These are phyloP conservation scores for Przewalskia tangutica DNA, from an alignment of 257 asterid genomes.

Conservation along the genomic window DNA sequence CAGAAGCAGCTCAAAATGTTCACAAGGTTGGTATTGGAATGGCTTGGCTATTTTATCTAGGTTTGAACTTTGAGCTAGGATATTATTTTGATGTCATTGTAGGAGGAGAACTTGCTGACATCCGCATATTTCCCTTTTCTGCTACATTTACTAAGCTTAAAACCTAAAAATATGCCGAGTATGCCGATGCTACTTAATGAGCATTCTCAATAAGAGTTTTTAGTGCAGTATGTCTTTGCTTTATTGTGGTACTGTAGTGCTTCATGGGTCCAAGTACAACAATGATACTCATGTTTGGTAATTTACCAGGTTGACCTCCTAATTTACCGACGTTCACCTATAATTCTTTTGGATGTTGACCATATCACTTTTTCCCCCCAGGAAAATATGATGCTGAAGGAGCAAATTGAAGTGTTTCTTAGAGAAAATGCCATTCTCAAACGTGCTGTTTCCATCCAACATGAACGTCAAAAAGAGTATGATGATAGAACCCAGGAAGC, in stretches of 20 bases:
- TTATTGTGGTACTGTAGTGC: not conserved
- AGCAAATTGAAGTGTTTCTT: constrained; percentile 46
- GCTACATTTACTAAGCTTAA: not conserved
- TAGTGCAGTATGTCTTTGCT: not conserved
- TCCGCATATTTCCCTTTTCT: not conserved
- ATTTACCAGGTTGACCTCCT: not conserved
- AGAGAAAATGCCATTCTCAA: constrained; percentile 60
- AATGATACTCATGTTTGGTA: not conserved
- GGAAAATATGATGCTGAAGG: constrained; percentile 70
- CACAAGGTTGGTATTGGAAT: constrained; percentile 41
- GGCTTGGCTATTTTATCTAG: not conserved
- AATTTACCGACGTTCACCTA: not conserved
- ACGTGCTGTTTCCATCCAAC: constrained; percentile 76
- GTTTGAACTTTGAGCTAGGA: not conserved
- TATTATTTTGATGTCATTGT: not conserved
- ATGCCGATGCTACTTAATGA: not conserved
- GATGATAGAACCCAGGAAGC: constrained; percentile 64
- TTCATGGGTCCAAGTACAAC: not conserved
- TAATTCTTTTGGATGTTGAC: not conserved
- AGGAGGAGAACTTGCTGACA: not conserved
- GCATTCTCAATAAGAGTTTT: too few species aligned
- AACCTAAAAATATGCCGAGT: not conserved
- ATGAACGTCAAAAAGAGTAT: constrained; percentile 69
- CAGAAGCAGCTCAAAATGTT: constrained; percentile 37
- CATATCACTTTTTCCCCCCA: constrained; percentile 10